phyloP scores from a whole-genome alignment of 2,329 filamentous ascomycete species.

The Ascochyta clinopodiicola region DNA sequence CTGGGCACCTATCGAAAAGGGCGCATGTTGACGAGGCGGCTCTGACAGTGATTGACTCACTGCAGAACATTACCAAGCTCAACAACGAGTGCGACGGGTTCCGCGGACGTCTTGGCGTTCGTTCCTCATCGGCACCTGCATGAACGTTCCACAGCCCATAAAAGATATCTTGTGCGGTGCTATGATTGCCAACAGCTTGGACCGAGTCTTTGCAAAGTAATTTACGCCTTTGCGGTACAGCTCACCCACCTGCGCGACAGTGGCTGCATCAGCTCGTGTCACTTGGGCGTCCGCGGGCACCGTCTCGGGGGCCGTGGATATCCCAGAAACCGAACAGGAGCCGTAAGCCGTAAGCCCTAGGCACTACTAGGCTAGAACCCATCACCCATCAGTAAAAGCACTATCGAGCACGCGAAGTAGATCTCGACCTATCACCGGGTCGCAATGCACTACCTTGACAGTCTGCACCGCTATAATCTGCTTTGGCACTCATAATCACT shows the following conservation, averaged over 20 bases:
- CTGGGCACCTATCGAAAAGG: not conserved
- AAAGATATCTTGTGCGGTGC: no score
- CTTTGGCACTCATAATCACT: no score
- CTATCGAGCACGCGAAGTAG: not conserved
- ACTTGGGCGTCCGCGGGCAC: not conserved
- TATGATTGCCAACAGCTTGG: not conserved
- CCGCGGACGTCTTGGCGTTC: not conserved
- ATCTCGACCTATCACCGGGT: not conserved
- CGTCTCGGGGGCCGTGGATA: no score
- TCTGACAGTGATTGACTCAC: not conserved
- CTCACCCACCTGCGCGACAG: not conserved
- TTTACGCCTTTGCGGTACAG: conserved; percentile 4
- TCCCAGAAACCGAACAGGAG: not conserved
- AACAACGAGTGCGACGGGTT: not conserved
- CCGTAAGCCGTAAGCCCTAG: not conserved
- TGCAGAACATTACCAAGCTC: not conserved
- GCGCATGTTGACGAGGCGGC: not conserved
- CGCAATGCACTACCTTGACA: no score
- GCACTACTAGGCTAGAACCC: not conserved
- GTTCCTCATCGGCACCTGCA: not conserved
- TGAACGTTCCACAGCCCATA: not conserved
- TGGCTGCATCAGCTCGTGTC: conserved; percentile 5
- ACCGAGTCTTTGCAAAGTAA: not conserved
- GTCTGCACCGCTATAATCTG: no score
- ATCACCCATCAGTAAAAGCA: not conserved